These are phyloP conservation scores for Phaeomoniella chlamydospora DNA, from an alignment of 2,329 filamentous ascomycete species.

Conservation along the genomic window DNA sequence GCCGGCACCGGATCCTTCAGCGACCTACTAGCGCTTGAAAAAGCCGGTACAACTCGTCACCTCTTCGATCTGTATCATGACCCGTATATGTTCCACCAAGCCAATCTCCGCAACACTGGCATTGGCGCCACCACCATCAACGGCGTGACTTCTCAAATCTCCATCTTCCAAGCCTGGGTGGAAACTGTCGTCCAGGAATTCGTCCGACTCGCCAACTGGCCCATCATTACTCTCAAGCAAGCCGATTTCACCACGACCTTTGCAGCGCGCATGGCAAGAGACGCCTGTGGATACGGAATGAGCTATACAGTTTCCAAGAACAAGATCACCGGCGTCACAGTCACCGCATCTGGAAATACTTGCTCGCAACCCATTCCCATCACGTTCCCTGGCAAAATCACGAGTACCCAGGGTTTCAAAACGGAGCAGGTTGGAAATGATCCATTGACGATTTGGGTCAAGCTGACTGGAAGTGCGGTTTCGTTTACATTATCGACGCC, in stretches of 20 bases:
- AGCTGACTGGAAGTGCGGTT: constrained; percentile 28
- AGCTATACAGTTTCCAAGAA: constrained; percentile 28
- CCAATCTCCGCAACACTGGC: constrained; percentile 40
- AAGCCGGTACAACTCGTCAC: constrained; percentile 39
- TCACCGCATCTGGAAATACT: constrained; percentile 33
- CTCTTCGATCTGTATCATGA: constrained; percentile 42
- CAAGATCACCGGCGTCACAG: constrained; percentile 34
- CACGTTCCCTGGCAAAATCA: constrained; percentile 33
- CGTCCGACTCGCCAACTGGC: constrained; percentile 37
- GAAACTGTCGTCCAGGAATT: constrained; percentile 40
- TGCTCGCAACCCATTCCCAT: constrained; percentile 39
- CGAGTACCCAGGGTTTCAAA: constrained; percentile 26
- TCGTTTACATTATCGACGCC: constrained; percentile 27
- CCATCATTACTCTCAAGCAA: constrained; percentile 40
- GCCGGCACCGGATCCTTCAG: constrained; percentile 37
- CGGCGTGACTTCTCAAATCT: constrained; percentile 28
- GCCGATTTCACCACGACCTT: constrained; percentile 39
- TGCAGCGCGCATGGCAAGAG: constrained; percentile 36
- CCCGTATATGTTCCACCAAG: constrained; percentile 51
- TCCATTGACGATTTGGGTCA: constrained; percentile 36
- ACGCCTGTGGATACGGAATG: constrained; percentile 36
- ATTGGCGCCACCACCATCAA: constrained; percentile 33
- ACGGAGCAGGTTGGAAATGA: constrained; percentile 41
- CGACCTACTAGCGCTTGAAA: constrained; percentile 36
- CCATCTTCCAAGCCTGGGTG: constrained; percentile 43